Conservation (phyloP, 2,329 filamentous ascomycete genomes). For the Amphichorda felina region DNA sequence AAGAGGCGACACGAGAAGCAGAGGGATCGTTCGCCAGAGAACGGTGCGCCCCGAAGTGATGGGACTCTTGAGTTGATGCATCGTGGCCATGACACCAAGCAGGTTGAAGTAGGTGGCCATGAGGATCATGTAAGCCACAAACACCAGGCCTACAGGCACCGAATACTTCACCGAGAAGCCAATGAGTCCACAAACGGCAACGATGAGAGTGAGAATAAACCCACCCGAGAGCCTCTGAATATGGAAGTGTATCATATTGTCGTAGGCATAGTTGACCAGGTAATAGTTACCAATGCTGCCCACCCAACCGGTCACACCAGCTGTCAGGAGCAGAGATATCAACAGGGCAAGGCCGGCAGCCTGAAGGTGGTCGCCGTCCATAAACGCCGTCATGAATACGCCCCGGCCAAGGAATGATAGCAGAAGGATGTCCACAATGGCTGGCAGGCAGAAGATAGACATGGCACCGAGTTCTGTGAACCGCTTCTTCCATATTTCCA, state of each 20-base stretch:
- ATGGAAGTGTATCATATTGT: constrained; percentile 28
- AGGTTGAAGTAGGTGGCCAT: constrained; percentile 47
- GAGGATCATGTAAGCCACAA: constrained; percentile 45
- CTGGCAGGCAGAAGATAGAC: constrained; percentile 50
- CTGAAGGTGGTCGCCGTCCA: constrained; percentile 36
- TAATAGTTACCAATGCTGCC: constrained; percentile 52
- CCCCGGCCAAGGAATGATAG: constrained; percentile 47
- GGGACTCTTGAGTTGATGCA: constrained; percentile 39
- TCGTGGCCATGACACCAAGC: constrained; percentile 39
- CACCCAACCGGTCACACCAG: constrained; percentile 51
- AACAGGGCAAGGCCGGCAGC: constrained; percentile 44
- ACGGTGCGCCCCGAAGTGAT: constrained; percentile 45
- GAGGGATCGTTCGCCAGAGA: constrained; percentile 41
- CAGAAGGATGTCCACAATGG: constrained; percentile 47
- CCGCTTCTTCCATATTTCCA: constrained; percentile 10
- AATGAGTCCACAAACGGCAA: constrained; percentile 32
- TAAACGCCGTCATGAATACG: constrained; percentile 46
- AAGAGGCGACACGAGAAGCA: constrained; percentile 44
- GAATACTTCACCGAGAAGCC: constrained; percentile 31
- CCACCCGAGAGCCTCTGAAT: constrained; percentile 33
- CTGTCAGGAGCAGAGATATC: constrained; percentile 45
- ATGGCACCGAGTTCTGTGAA: constrained; percentile 40
- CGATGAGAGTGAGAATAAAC: constrained; percentile 24
- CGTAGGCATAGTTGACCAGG: constrained; percentile 26
- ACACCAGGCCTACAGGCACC: constrained; percentile 36